Evolutionary conservation across 2,329 filamentous ascomycete species (phyloP).

Genomic region (Nannizziopsis barbatae): DNA sequence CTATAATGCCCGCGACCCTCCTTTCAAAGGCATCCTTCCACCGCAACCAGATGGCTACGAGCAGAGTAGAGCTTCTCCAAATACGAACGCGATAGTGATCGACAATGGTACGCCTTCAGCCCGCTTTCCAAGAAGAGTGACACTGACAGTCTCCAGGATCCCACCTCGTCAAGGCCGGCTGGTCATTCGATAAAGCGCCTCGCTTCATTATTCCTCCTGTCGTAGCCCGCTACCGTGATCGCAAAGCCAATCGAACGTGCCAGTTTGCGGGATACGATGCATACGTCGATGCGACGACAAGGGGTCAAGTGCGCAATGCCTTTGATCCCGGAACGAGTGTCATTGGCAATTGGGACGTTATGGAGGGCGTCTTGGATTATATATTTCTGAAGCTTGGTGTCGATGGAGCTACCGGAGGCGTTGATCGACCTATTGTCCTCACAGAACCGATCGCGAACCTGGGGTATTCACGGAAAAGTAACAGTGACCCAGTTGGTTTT

Average conservation of each 20-base stretch:
- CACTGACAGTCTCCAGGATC: conserved; percentile 50
- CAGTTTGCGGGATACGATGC: conserved; percentile 87
- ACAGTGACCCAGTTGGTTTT: conserved; percentile 25
- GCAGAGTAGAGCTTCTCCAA: conserved; percentile 50
- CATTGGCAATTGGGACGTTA: conserved; percentile 93
- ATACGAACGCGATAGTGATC: conserved; percentile 74
- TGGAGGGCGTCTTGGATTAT: conserved; percentile 91
- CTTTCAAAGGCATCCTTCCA: conserved; percentile 49
- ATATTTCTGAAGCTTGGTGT: conserved; percentile 88
- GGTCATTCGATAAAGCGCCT: conserved; percentile 83
- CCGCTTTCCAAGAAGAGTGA: neutral
- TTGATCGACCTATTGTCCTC: conserved; percentile 85
- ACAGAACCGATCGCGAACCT: conserved; percentile 91
- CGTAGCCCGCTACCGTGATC: conserved; percentile 89
- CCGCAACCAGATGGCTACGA: conserved; percentile 58
- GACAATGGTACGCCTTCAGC: conserved; percentile 66
- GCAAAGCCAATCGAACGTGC: conserved; percentile 83
- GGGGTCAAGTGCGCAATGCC: conserved; percentile 77
- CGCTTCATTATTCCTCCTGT: conserved; percentile 73
- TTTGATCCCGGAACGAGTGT: conserved; percentile 87
- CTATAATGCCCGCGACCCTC: conserved; percentile 47
- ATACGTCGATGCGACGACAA: conserved; percentile 85
- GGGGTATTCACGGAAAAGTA: conserved; percentile 77
- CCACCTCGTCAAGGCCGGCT: conserved; percentile 79
- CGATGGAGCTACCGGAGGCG: conserved; percentile 55